Conservation (phyloP, 2,329 filamentous ascomycete genomes). For the Fusarium poae region DNA sequence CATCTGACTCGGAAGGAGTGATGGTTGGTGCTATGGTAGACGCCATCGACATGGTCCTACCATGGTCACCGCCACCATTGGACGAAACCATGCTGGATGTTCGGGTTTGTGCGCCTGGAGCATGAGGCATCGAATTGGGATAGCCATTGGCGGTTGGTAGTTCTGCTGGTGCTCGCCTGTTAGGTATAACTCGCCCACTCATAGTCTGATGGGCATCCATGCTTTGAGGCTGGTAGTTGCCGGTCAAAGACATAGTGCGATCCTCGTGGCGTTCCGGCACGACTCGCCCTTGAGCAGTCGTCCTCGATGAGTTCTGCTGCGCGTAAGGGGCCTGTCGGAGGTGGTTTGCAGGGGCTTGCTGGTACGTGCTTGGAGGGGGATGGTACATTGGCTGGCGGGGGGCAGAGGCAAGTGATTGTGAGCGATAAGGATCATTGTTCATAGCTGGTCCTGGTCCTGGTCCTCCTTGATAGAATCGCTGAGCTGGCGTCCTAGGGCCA, state of each 20-base stretch:
- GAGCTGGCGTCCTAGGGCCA: constrained; percentile 59
- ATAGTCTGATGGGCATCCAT: constrained; percentile 89
- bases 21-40: constrained; percentile 82
- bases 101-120: constrained; percentile 67
- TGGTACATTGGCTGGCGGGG: constrained; percentile 80
- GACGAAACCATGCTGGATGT: constrained; percentile 74
- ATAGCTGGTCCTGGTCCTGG: constrained; percentile 67
- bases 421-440: constrained; percentile 88
- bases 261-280: constrained; percentile 94
- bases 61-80: constrained; percentile 60
- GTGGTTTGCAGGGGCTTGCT: constrained; percentile 76
- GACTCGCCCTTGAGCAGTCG: constrained; percentile 89
- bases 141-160: constrained; percentile 55
- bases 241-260: constrained; percentile 95
- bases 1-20: constrained; percentile 70
- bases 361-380: constrained; percentile 71
- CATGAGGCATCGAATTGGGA: constrained; percentile 56
- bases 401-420: constrained; percentile 88
- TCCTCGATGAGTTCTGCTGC: constrained; percentile 75
- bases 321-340: constrained; percentile 82
- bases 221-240: constrained; percentile 76
- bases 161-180: constrained; percentile 65
- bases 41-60: constrained; percentile 90
- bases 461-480: constrained; percentile 73
- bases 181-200: constrained; percentile 91